Percentiles rank a stretch among this genome's conserved stretches.
phyloP scores from a whole-genome alignment of 2,329 filamentous ascomycete species.

The Pezicula carpinea region DNA sequence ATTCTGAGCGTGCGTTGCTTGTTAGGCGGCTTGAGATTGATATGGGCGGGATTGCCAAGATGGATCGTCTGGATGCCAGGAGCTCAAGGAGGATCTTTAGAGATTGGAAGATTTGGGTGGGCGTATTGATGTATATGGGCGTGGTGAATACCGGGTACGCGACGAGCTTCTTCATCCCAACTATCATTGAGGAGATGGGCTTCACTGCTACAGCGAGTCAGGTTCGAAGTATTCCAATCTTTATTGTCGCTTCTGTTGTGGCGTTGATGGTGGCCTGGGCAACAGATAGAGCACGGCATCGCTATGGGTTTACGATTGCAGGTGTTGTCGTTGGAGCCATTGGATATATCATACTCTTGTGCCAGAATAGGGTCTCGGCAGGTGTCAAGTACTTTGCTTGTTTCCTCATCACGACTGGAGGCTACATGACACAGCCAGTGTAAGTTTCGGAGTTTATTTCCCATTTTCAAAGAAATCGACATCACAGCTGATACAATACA shows the following conservation, averaged over 20 bases:
- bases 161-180: slow-evolving; percentile 36
- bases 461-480: not conserved
- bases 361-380: slow-evolving; percentile 40
- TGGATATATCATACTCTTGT: slow-evolving; percentile 31
- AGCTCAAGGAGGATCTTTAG: slow-evolving; percentile 35
- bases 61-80: slow-evolving; percentile 27
- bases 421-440: slow-evolving; percentile 30
- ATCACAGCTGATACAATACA: too few relatives aligned
- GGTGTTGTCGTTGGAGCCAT: slow-evolving; percentile 16
- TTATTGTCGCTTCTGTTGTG: slow-evolving; percentile 27
- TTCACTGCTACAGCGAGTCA: slow-evolving; percentile 31
- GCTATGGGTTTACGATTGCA: slow-evolving; percentile 31
- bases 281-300: slow-evolving; percentile 31
- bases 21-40: slow-evolving; percentile 16
- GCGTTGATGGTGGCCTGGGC: slow-evolving; percentile 28
- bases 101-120: slow-evolving; percentile 42
- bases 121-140: slow-evolving; percentile 52
- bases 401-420: slow-evolving; percentile 33
- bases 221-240: slow-evolving; percentile 33
- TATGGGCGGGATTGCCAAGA: slow-evolving; percentile 15
- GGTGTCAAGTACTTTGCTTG: slow-evolving; percentile 31
- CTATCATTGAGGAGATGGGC: slow-evolving; percentile 35
- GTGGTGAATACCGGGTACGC: slow-evolving; percentile 43
- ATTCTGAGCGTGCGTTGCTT: slow-evolving; percentile 30
- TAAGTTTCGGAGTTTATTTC: not conserved